Evolutionary conservation across 139 green algal genomes (phyloP).

Genomic region (Astrephomene gubernaculifera): DNA sequence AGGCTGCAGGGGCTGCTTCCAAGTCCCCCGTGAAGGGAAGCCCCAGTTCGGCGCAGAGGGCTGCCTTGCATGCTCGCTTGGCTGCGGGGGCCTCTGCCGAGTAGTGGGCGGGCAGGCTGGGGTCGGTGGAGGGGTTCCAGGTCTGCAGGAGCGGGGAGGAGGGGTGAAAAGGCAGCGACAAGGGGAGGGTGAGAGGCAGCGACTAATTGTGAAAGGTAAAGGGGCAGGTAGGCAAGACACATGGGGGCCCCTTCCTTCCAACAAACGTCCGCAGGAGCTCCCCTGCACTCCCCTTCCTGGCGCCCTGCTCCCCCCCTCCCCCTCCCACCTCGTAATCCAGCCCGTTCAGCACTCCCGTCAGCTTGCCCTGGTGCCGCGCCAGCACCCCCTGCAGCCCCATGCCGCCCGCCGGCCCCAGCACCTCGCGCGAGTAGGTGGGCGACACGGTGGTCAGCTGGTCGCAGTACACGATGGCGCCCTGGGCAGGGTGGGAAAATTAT

Average conservation of each 20-base stretch:
- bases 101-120: constrained; percentile 54
- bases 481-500: background rate
- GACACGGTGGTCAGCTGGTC: constrained; percentile 90
- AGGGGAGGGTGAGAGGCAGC: too few species aligned
- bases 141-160: background rate
- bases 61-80: constrained; percentile 72
- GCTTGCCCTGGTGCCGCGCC: constrained; percentile 58
- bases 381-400: constrained; percentile 62
- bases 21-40: constrained; percentile 47
- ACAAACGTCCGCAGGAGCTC: too few species aligned
- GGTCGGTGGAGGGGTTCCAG: constrained; percentile 38
- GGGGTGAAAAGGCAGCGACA: too few species aligned
- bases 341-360: constrained; percentile 91
- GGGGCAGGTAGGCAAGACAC: too few species aligned
- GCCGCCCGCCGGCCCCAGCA: constrained; percentile 58
- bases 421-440: constrained; percentile 88
- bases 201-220: too few species aligned
- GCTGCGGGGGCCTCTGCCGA: constrained; percentile 34
- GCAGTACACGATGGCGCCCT: constrained; percentile 84
- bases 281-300: background rate
- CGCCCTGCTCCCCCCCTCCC: constrained; percentile 47
- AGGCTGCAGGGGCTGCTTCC: background rate
- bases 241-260: too few species aligned
- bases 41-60: constrained; percentile 57
- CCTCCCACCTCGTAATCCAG: constrained; percentile 87